Evolutionary conservation across 495 filamentous ascomycete genomes (phyloP), one percentile per base, ranked within the genome.

Genomic region (Neurospora africana): DNA sequence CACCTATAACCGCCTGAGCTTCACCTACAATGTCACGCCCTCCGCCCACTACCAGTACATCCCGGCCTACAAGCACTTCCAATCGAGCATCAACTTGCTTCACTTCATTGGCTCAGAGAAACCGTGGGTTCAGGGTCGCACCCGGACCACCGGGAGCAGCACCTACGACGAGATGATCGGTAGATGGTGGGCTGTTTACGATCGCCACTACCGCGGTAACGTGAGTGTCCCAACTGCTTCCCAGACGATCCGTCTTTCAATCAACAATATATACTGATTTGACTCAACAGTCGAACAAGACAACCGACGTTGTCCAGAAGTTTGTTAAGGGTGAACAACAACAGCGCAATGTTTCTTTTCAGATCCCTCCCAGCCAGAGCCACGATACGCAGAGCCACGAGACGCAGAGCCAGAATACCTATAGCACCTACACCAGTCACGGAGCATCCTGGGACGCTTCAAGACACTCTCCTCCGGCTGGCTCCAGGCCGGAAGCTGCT

Each of bases 1-100:
- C 76, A 83, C 78, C 27, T 98, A 89, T 87, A 90, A 97, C 81
- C 87, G 94, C 73, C 83, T 99, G 75, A 94, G 92, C 83, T 99
- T 99, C 82, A 88, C 89, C 39, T 99, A 98, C 83, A 99, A 99
- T 80, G 94, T 93, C 81, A 99, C 95, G 3, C 94, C 94, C 6
- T 95, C 91, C 74, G 93, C 90, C 36, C 92, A 93, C 76, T 98
- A 98, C 82, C 95, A 98, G 82, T 97, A 96, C 81, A 86, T 95
- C 61, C 95, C 95, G 19, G 95, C 95, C 65, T 99, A 97, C 82
- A 88, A 90, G 76, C 93, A 98, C 84, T 97, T 95, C 78, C 90
- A 94, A 81, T 90, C 91, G 53, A 89, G 87, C 73, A 95, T 98
- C 77, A 93, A 87, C 75, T 83, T 96, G 83, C 89, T 95, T 43